Conservation (phyloP, 345 rosid species). For the Eucalyptus marginata region DNA sequence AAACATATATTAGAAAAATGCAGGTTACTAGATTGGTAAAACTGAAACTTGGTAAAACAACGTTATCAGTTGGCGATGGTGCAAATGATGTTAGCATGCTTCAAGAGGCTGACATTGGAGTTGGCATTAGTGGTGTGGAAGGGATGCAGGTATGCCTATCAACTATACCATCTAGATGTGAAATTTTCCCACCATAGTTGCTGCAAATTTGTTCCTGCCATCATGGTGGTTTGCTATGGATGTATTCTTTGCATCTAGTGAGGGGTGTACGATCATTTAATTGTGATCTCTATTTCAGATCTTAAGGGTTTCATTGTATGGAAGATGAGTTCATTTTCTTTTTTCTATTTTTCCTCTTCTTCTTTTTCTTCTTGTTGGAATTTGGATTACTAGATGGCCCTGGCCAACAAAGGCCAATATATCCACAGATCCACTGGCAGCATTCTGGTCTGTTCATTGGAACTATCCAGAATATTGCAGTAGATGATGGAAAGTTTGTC, state of each 20-base stretch:
- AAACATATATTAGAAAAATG: slow-evolving; percentile 25
- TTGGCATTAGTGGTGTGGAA: slow-evolving; percentile 90
- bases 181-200: neutral
- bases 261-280: neutral
- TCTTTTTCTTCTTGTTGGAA: neutral
- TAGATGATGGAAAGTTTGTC: neutral
- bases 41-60: slow-evolving; percentile 37
- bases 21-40: slow-evolving; percentile 91
- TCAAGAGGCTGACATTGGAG: slow-evolving; percentile 96
- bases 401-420: neutral
- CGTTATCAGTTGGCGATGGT: slow-evolving; percentile 84
- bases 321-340: neutral
- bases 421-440: neutral
- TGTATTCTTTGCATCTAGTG: neutral
- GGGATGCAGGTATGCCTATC: slow-evolving; percentile 70
- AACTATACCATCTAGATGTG: neutral
- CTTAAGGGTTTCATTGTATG: neutral
- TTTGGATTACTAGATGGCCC: neutral
- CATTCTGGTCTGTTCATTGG: neutral
- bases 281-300: neutral
- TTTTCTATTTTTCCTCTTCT: neutral
- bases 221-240: neutral
- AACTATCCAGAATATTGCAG: neutral
- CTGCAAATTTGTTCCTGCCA: neutral
- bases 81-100: slow-evolving; percentile 97